Conservation (phyloP, 2,329 filamentous ascomycete genomes). For the Aspergillus fischeri region DNA sequence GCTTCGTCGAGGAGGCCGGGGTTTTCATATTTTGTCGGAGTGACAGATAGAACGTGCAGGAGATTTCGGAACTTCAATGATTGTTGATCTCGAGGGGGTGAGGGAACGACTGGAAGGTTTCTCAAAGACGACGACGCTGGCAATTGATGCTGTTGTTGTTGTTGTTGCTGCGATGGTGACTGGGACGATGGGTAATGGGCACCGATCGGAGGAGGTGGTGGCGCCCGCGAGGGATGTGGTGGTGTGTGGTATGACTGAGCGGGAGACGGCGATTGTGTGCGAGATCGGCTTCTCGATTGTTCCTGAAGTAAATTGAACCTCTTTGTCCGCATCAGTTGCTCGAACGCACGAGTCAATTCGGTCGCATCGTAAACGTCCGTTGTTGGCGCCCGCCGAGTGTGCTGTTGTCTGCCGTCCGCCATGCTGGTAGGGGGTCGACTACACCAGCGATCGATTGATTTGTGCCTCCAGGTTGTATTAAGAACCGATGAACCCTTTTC, state of each 20-base stretch:
- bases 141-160: conserved; percentile 31
- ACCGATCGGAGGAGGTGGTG: conserved; percentile 31
- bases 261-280: conserved; percentile 54
- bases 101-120: conserved; percentile 67
- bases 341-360: conserved; percentile 78
- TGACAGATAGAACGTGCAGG: conserved; percentile 78
- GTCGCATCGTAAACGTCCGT: conserved; percentile 63
- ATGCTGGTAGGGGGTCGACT: conserved; percentile 27
- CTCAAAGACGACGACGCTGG: conserved; percentile 39
- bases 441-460: conserved; percentile 22
- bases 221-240: conserved; percentile 32
- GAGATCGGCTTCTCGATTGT: conserved; percentile 54
- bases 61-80: conserved; percentile 77
- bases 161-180: conserved; percentile 20
- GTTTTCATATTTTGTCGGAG: conserved; percentile 93
- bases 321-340: conserved; percentile 79
- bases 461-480: conserved; percentile 25
- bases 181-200: conserved; percentile 13
- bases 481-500: conserved; percentile 2
- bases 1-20: conserved; percentile 91
- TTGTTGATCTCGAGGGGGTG: conserved; percentile 66
- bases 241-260: conserved; percentile 15
- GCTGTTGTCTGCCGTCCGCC: conserved; percentile 35
- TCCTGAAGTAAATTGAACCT: conserved; percentile 78
- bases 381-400: conserved; percentile 27